phyloP scores from a whole-genome alignment of 2,329 filamentous ascomycete genomes.

The Meredithiella fracta region DNA sequence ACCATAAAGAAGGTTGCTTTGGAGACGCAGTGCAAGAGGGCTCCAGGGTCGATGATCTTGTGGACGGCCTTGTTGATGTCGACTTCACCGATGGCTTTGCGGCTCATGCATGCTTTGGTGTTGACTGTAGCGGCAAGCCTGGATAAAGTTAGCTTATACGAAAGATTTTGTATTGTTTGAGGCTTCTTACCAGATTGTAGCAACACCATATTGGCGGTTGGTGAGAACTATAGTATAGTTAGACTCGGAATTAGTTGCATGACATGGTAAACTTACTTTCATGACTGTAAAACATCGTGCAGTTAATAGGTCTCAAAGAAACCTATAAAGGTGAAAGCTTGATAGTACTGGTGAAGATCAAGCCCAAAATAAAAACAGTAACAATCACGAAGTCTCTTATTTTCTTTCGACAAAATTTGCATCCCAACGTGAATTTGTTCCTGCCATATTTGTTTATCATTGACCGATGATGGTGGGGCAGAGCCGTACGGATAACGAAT shows the following conservation, averaged over 20 bases:
- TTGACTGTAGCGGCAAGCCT: constrained; percentile 90
- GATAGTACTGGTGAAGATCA: background rate
- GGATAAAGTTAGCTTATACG: constrained; percentile 12
- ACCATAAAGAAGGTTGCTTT: constrained; percentile 75
- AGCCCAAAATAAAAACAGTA: no score
- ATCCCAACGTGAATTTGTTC: no score
- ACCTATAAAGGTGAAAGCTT: background rate
- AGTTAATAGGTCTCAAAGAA: background rate
- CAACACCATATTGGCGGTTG: constrained; percentile 74
- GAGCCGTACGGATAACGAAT: background rate
- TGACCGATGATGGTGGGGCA: no score
- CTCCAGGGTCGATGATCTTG: constrained; percentile 66
- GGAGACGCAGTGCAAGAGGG: constrained; percentile 75
- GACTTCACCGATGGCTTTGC: constrained; percentile 77
- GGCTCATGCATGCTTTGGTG: constrained; percentile 55
- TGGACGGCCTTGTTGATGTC: constrained; percentile 73
- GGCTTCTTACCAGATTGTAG: constrained; percentile 71
- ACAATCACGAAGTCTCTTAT: no score
- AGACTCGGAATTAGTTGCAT: constrained; percentile 14
- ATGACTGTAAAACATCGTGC: constrained; percentile 82
- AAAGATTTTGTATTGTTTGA: no score
- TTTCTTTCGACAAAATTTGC: no score
- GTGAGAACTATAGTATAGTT: constrained; percentile 48
- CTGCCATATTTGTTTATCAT: no score
- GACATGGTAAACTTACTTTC: constrained; percentile 48